A percentile compares a stretch with the other conserved stretches of the same genome.
Conservation (phyloP, 257 asterid species). For the Lantana camara region DNA sequence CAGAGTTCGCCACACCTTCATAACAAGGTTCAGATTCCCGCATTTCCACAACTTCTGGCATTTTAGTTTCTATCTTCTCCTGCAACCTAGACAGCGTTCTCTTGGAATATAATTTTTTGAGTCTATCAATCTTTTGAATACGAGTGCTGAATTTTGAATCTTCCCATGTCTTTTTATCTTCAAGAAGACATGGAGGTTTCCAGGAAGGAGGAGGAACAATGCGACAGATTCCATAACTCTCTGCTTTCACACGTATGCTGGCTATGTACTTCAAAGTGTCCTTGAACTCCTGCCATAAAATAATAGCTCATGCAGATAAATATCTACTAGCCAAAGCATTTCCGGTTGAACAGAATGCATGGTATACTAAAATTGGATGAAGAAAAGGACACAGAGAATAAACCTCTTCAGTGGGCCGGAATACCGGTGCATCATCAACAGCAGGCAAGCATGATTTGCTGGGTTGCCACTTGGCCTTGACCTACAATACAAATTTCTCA, state of each 20-base stretch:
- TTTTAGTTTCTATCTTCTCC: conserved; percentile 36
- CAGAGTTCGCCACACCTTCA: conserved; percentile 28
- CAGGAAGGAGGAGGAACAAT: conserved; percentile 91
- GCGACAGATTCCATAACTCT: conserved; percentile 81
- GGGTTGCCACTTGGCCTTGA: conserved; percentile 66
- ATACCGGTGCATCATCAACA: conserved; percentile 75
- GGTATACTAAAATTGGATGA: conserved; percentile 7
- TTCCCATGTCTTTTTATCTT: conserved; percentile 47
- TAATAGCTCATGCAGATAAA: conserved; percentile 40
- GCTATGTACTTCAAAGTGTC: conserved; percentile 70
- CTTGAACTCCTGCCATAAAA: conserved; percentile 74
- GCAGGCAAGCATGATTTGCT: conserved; percentile 52
- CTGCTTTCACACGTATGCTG: conserved; percentile 60
- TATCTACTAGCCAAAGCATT: conserved; percentile 30
- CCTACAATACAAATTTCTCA: conserved; percentile 46
- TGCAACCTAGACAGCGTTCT: conserved; percentile 39
- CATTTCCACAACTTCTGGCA: conserved; percentile 30
- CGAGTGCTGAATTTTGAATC: conserved; percentile 51
- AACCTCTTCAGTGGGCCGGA: conserved; percentile 82
- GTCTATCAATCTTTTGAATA: conserved; percentile 52
- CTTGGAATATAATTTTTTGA: conserved; percentile 36
- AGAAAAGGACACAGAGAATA: conserved; percentile 18
- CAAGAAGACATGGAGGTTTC: conserved; percentile 57
- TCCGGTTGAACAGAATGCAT: conserved; percentile 18
- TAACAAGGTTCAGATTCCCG: conserved; percentile 26